Evolutionary conservation across 306 rosid species (phyloP).

Genomic region (Malus orientalis): DNA sequence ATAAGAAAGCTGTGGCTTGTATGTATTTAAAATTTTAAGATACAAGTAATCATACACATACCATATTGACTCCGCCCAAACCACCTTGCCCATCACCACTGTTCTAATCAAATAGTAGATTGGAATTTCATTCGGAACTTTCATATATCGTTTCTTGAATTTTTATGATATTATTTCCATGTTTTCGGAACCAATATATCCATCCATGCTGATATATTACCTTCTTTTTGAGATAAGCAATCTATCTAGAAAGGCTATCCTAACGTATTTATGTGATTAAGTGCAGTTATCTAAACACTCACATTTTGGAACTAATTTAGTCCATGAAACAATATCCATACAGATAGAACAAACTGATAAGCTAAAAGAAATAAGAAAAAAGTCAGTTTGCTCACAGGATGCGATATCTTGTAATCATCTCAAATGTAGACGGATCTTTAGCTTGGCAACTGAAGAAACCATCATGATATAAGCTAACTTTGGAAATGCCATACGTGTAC

Average conservation of each 20-base stretch:
- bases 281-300: background rate
- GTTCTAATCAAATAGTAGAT: background rate
- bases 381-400: constrained; percentile 47
- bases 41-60: background rate
- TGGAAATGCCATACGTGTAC: constrained; percentile 73
- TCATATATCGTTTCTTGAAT: background rate
- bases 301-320: background rate
- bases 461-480: constrained; percentile 62
- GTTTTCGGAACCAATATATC: background rate
- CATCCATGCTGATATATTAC: background rate
- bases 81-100: background rate
- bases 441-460: constrained; percentile 73
- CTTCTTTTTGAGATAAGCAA: background rate
- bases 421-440: constrained; percentile 53
- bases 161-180: background rate
- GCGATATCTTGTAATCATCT: constrained; percentile 57
- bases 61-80: background rate
- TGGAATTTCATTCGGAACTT: background rate
- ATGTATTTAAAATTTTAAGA: background rate
- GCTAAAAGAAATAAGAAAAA: background rate
- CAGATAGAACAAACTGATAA: background rate
- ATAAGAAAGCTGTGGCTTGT: background rate
- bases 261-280: background rate
- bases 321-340: background rate
- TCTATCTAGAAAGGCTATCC: background rate